Evolutionary conservation across 2,329 filamentous ascomycete species (phyloP).

Genomic region (Ceratocystis papillata): DNA sequence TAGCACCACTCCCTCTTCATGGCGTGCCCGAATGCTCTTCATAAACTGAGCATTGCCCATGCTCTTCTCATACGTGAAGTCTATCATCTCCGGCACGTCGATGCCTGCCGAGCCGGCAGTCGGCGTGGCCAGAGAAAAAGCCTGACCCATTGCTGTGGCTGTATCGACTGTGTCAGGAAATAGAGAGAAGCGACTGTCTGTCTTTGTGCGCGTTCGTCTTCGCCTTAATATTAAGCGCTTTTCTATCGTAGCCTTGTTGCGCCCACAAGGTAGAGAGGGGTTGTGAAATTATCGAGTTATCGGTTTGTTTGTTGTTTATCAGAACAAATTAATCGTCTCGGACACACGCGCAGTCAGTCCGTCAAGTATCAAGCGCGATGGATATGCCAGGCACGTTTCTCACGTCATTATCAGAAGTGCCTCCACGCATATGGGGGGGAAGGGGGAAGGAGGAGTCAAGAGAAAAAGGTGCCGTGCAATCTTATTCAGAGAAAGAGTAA

Average conservation of each 20-base stretch:
- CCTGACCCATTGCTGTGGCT: slow-evolving; percentile 69
- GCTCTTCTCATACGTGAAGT: slow-evolving; percentile 83
- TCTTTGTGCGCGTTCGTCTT: slow-evolving; percentile 23
- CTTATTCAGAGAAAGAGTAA: too few relatives aligned
- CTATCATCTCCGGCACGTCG: slow-evolving; percentile 81
- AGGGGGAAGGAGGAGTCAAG: neutral
- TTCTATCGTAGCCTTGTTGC: too few relatives aligned
- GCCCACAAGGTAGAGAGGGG: too few relatives aligned
- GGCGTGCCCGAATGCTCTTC: slow-evolving; percentile 86
- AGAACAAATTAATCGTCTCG: too few relatives aligned
- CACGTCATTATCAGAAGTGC: slow-evolving; percentile 3
- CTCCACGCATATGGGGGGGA: neutral
- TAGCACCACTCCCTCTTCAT: slow-evolving; percentile 81
- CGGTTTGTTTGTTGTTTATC: too few relatives aligned
- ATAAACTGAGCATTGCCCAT: slow-evolving; percentile 89
- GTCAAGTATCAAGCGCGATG: slow-evolving; percentile 1
- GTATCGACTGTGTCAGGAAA: slow-evolving; percentile 21
- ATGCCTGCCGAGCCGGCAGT: slow-evolving; percentile 87
- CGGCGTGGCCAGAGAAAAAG: slow-evolving; percentile 84
- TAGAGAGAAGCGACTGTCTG: too few relatives aligned
- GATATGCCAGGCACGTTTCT: neutral
- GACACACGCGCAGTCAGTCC: neutral
- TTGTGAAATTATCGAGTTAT: too few relatives aligned
- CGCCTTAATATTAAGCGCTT: too few relatives aligned
- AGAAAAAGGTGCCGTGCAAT: too few relatives aligned